Conservation (phyloP, 495 filamentous ascomycete species). For the Parmelia sp. region DNA sequence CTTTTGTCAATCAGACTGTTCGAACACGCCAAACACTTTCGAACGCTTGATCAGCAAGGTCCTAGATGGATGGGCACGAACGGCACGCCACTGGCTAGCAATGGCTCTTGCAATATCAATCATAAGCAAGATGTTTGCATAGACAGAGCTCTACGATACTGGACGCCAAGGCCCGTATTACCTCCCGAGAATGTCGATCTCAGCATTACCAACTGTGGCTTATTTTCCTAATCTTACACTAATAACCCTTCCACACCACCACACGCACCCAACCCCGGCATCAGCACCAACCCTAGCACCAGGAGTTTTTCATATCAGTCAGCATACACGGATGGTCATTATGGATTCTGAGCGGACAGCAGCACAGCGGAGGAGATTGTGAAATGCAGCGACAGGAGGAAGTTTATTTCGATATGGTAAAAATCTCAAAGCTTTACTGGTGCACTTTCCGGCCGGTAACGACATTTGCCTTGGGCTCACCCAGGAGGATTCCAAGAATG, state of each 20-base stretch:
- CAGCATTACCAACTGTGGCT: slow-evolving; percentile 15
- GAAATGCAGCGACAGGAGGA: slow-evolving; percentile 14
- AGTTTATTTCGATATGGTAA: background rate
- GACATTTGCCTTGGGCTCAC: slow-evolving; percentile 3
- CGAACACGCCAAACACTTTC: slow-evolving; percentile 8
- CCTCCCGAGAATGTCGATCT: slow-evolving; percentile 10
- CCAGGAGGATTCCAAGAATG: slow-evolving; percentile 1
- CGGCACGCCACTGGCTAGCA: slow-evolving; percentile 26
- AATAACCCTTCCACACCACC: slow-evolving; percentile 16
- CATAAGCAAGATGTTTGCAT: slow-evolving; percentile 10
- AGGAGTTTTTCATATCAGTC: slow-evolving; percentile 11
- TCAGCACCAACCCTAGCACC: background rate
- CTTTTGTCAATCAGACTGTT: slow-evolving; percentile 14
- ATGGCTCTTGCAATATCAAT: slow-evolving; percentile 13
- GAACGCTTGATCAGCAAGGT: slow-evolving; percentile 7
- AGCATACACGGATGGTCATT: slow-evolving; percentile 5
- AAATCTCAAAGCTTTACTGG: slow-evolving; percentile 9
- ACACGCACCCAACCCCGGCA: slow-evolving; percentile 19
- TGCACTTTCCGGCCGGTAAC: background rate
- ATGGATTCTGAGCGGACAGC: slow-evolving; percentile 7
- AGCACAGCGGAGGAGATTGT: slow-evolving; percentile 5
- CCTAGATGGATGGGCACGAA: slow-evolving; percentile 19
- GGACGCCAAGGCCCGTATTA: slow-evolving; percentile 4
- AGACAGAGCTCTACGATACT: slow-evolving; percentile 16
- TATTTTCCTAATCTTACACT: slow-evolving; percentile 15